Evolutionary conservation across 2,329 filamentous ascomycete genomes (phyloP).

Genomic region (Xylariaceae sp.): DNA sequence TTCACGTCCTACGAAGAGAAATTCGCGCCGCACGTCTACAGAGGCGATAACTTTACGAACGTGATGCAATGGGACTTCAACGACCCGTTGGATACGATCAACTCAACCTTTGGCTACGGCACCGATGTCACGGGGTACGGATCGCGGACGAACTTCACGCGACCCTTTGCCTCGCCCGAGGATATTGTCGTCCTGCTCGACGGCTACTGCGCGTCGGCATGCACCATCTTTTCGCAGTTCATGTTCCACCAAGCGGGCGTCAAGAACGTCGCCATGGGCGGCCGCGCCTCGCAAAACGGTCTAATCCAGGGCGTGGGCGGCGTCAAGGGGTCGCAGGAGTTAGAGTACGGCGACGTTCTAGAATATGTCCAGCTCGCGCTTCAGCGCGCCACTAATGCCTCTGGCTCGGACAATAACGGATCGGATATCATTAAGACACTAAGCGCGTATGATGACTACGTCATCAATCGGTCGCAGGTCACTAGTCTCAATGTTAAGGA

Average conservation of each 20-base stretch:
- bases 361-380: slow-evolving; percentile 24
- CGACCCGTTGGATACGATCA: slow-evolving; percentile 39
- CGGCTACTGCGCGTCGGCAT: slow-evolving; percentile 56
- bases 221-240: slow-evolving; percentile 53
- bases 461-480: slow-evolving; percentile 31
- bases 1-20: slow-evolving; percentile 48
- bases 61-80: slow-evolving; percentile 49
- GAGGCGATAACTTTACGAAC: slow-evolving; percentile 52
- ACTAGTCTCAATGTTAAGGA: slow-evolving; percentile 38
- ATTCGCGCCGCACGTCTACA: slow-evolving; percentile 37
- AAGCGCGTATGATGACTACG: slow-evolving; percentile 30
- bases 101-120: slow-evolving; percentile 39
- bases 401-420: slow-evolving; percentile 21
- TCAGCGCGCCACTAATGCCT: slow-evolving; percentile 16
- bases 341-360: slow-evolving; percentile 30
- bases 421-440: slow-evolving; percentile 29
- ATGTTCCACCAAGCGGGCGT: slow-evolving; percentile 49
- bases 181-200: slow-evolving; percentile 58
- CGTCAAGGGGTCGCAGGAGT: slow-evolving; percentile 46
- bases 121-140: slow-evolving; percentile 50
- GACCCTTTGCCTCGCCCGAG: slow-evolving; percentile 51
- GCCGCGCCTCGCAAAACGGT: slow-evolving; percentile 39
- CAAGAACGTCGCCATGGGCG: slow-evolving; percentile 52
- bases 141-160: slow-evolving; percentile 42
- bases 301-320: slow-evolving; percentile 53